These are phyloP conservation scores for Aurantiochytrium sp. DNA, from an alignment of 108 stramenopile species.

Conservation along the genomic window DNA sequence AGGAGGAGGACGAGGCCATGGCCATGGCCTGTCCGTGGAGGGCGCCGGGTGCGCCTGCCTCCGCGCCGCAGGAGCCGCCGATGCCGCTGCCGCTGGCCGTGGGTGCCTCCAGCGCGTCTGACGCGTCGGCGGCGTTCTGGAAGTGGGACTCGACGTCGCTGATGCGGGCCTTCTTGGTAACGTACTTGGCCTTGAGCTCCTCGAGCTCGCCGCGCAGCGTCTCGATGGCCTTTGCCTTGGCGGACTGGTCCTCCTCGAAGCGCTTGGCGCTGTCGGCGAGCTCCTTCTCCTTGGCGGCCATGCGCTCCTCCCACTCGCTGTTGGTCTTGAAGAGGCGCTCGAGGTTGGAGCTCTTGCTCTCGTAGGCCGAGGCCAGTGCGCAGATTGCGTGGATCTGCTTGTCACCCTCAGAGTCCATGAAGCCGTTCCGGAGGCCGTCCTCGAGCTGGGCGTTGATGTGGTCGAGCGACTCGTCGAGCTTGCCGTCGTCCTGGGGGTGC, in stretches of 20 bases:
- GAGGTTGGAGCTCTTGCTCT: not conserved
- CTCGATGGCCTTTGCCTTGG: not conserved
- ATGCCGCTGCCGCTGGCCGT: too few relatives aligned
- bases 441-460: not conserved
- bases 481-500: too few relatives aligned
- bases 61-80: too few relatives aligned
- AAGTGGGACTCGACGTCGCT: not conserved
- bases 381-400: not conserved
- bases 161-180: not conserved
- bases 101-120: too few relatives aligned
- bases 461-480: not conserved
- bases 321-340: not conserved
- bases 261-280: not conserved
- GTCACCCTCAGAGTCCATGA: not conserved
- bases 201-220: not conserved
- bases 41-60: too few relatives aligned
- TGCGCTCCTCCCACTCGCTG: not conserved
- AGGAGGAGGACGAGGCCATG: too few relatives aligned
- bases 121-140: too few relatives aligned
- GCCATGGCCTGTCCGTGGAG: too few relatives aligned
- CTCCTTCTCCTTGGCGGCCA: not conserved
- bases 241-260: not conserved
- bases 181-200: not conserved
- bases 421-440: not conserved
- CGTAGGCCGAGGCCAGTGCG: not conserved